A percentile compares a stretch with the other conserved stretches of the same genome.
These are phyloP conservation scores for Aspergillus chevalieri DNA, from an alignment of 2,329 filamentous ascomycete species.

Conservation along the genomic window DNA sequence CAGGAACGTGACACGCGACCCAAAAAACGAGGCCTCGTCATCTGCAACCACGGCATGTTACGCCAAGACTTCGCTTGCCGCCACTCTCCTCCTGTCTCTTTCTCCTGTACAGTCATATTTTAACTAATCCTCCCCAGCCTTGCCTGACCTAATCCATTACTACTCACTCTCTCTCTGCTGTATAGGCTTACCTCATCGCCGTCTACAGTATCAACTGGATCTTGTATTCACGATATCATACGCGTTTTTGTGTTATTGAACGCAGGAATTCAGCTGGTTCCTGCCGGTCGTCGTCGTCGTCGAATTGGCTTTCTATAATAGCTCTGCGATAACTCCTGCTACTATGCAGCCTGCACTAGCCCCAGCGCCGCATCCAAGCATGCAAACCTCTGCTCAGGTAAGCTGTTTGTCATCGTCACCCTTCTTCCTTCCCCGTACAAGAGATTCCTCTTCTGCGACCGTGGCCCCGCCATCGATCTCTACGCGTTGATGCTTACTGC, in stretches of 20 bases:
- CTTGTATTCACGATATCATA: no score
- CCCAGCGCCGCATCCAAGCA: conserved; percentile 44
- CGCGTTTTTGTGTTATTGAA: neutral
- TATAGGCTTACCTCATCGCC: neutral
- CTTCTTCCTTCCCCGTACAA: no score
- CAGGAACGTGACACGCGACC: no score
- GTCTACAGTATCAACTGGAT: neutral
- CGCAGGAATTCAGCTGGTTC: conserved; percentile 4
- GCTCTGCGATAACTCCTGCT: conserved; percentile 3
- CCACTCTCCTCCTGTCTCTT: neutral
- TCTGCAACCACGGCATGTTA: neutral
- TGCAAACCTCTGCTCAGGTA: conserved; percentile 51
- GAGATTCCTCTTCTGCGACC: no score
- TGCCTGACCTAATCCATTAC: neutral
- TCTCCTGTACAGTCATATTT: conserved; percentile 10
- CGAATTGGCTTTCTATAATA: no score
- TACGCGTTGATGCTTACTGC: no score
- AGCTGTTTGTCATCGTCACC: conserved; percentile 40
- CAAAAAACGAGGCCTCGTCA: no score
- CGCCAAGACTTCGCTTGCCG: conserved; percentile 1
- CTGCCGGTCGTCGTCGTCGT: conserved; percentile 12
- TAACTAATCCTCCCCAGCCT: conserved; percentile 12
- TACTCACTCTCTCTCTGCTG: neutral
- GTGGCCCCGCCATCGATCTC: no score
- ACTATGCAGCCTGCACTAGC: conserved; percentile 43